These are phyloP conservation scores for Neonectria faginata DNA, from an alignment of 2,329 filamentous ascomycete species.

Conservation along the genomic window DNA sequence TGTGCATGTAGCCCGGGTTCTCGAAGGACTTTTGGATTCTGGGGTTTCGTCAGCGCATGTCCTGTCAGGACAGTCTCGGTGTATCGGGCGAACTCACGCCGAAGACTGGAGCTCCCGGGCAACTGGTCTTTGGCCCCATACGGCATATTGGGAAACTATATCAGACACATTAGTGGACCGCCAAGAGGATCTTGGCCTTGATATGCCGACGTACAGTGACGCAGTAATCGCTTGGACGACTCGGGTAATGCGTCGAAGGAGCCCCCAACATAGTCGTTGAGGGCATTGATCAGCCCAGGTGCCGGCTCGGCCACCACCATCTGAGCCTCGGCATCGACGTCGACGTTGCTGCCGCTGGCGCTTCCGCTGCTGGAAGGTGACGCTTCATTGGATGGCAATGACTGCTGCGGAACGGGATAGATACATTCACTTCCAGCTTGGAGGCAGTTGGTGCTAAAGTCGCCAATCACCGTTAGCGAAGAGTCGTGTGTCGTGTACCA, in stretches of 20 bases:
- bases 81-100: slow-evolving; percentile 40
- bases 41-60: slow-evolving; percentile 32
- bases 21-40: slow-evolving; percentile 58
- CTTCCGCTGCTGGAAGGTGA: slow-evolving; percentile 32
- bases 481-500: slow-evolving; percentile 18
- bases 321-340: slow-evolving; percentile 26
- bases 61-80: slow-evolving; percentile 1
- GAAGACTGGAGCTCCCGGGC: slow-evolving; percentile 50
- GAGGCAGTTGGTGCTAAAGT: slow-evolving; percentile 57
- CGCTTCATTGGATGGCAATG: slow-evolving; percentile 43
- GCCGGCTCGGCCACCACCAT: slow-evolving; percentile 33
- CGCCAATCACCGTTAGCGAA: slow-evolving; percentile 40
- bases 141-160: slow-evolving; percentile 55
- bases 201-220: slow-evolving; percentile 42
- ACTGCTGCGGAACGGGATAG: slow-evolving; percentile 47
- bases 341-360: slow-evolving; percentile 32
- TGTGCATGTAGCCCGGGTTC: slow-evolving; percentile 59
- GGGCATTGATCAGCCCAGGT: slow-evolving; percentile 37
- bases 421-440: slow-evolving; percentile 58
- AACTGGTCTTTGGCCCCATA: slow-evolving; percentile 56
- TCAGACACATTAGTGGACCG: slow-evolving; percentile 27
- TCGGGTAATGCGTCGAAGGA: slow-evolving; percentile 49
- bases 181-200: too few species aligned
- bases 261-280: slow-evolving; percentile 48
- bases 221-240: slow-evolving; percentile 47